A percentile compares a stretch with the other conserved stretches of the same genome.
These are phyloP conservation scores for Aspergillus hancockii DNA, from an alignment of 495 filamentous ascomycete genomes.

Conservation along the genomic window DNA sequence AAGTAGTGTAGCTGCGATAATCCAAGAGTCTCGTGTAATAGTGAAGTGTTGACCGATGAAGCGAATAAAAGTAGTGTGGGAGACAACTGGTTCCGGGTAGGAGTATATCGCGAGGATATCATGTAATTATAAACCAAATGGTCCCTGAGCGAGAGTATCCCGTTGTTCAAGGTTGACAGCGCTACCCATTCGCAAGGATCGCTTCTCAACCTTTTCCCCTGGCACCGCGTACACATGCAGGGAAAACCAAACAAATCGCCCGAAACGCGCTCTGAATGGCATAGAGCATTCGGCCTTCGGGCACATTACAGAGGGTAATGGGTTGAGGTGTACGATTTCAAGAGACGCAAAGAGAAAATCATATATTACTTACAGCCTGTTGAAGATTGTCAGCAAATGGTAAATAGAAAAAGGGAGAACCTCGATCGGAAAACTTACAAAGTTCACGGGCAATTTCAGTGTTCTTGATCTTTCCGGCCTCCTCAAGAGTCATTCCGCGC, in stretches of 20 bases:
- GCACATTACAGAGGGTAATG: background rate
- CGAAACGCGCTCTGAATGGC: background rate
- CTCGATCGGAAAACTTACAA: slow-evolving; percentile 61
- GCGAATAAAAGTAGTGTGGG: background rate
- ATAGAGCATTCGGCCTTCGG: background rate
- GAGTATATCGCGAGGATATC: background rate
- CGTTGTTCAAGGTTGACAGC: background rate
- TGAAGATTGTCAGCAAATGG: background rate
- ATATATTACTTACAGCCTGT: background rate
- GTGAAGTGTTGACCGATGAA: background rate
- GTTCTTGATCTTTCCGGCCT: slow-evolving; percentile 88
- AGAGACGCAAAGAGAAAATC: background rate
- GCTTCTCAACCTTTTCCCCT: background rate
- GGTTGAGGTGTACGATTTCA: background rate
- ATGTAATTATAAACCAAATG: background rate
- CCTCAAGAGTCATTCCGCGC: slow-evolving; percentile 92
- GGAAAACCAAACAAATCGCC: background rate
- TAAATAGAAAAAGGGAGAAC: slow-evolving; percentile 35
- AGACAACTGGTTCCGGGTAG: background rate
- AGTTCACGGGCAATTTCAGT: slow-evolving; percentile 97
- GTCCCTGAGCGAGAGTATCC: background rate
- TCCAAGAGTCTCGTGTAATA: background rate
- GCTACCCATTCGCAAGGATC: background rate
- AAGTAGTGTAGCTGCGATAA: background rate
- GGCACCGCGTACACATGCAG: background rate